A percentile compares a stretch with the other conserved stretches of the same genome.
Evolutionary conservation across 805 yeast species (phyloP).

Genomic region (Candida silvatica): DNA sequence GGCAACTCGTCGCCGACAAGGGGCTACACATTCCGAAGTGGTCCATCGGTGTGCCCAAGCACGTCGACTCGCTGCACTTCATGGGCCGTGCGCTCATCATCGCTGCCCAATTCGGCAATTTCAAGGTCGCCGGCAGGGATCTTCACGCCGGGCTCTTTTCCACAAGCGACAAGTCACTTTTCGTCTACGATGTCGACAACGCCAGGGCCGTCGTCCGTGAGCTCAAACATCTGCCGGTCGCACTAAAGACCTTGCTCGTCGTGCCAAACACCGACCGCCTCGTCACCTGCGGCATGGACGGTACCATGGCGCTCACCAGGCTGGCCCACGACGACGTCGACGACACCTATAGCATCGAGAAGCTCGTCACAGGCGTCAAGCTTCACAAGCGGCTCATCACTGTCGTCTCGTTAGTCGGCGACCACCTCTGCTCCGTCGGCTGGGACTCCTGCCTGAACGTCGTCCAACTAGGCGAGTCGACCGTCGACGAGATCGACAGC

Average conservation of each 20-base stretch:
- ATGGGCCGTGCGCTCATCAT: conserved; percentile 18
- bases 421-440: conserved; percentile 44
- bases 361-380: conserved; percentile 7
- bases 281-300: conserved; percentile 26
- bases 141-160: conserved; percentile 16
- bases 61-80: conserved; percentile 6
- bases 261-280: conserved; percentile 15
- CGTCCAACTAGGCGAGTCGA: conserved; percentile 19
- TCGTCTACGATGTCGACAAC: conserved; percentile 17
- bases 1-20: conserved; percentile 12
- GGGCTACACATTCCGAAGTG: conserved; percentile 17
- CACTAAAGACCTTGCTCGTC: conserved; percentile 14
- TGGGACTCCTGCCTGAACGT: conserved; percentile 43
- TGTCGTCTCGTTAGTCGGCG: conserved; percentile 7
- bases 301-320: conserved; percentile 12
- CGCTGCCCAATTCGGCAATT: conserved; percentile 9
- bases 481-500: conserved; percentile 14
- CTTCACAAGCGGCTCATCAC: conserved; percentile 25
- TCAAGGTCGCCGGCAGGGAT: conserved; percentile 5
- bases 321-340: conserved; percentile 1
- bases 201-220: conserved; percentile 7
- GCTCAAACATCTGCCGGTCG: conserved; percentile 12
- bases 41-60: conserved; percentile 15
- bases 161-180: conserved; percentile 19
- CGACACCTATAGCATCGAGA: neutral